phyloP scores from a whole-genome alignment of 2,329 filamentous ascomycete genomes.

The Parascedosporium putredinis region DNA sequence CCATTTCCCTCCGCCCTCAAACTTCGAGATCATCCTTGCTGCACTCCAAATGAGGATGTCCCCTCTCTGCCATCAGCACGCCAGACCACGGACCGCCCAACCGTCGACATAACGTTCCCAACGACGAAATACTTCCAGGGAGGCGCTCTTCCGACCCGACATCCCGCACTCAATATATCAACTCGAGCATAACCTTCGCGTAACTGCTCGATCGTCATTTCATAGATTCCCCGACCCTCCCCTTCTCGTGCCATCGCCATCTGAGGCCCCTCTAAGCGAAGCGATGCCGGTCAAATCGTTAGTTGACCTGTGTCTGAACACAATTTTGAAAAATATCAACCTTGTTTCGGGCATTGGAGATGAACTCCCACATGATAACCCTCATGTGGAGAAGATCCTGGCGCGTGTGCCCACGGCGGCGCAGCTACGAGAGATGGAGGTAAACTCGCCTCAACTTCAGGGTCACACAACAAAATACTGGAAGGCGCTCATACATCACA shows the following conservation, averaged over 20 bases:
- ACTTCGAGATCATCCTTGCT: too few relatives aligned
- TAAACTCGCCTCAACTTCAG: constrained; percentile 65
- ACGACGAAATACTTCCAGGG: too few relatives aligned
- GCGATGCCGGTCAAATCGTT: constrained; percentile 38
- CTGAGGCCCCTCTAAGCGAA: neutral
- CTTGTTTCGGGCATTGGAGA: constrained; percentile 60
- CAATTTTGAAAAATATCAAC: constrained; percentile 42
- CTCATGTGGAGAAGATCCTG: constrained; percentile 56
- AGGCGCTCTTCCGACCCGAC: too few relatives aligned
- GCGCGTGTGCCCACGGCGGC: constrained; percentile 58
- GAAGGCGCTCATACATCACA: constrained; percentile 65
- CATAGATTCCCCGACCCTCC: neutral
- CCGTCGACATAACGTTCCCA: too few relatives aligned
- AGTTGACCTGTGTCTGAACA: constrained; percentile 36
- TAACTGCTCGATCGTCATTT: neutral
- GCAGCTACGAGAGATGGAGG: constrained; percentile 67
- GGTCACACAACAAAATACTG: constrained; percentile 64
- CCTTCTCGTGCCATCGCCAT: neutral
- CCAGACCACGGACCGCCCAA: too few relatives aligned
- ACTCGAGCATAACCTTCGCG: too few relatives aligned
- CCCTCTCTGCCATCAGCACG: too few relatives aligned
- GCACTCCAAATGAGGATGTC: too few relatives aligned
- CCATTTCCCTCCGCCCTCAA: too few relatives aligned
- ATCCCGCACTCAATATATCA: too few relatives aligned
- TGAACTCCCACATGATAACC: constrained; percentile 50